Percentiles rank a stretch among this genome's conserved stretches.
Evolutionary conservation across 352 stramenopile species (phyloP).

Genomic region (Halophytophthora polymorphica): DNA sequence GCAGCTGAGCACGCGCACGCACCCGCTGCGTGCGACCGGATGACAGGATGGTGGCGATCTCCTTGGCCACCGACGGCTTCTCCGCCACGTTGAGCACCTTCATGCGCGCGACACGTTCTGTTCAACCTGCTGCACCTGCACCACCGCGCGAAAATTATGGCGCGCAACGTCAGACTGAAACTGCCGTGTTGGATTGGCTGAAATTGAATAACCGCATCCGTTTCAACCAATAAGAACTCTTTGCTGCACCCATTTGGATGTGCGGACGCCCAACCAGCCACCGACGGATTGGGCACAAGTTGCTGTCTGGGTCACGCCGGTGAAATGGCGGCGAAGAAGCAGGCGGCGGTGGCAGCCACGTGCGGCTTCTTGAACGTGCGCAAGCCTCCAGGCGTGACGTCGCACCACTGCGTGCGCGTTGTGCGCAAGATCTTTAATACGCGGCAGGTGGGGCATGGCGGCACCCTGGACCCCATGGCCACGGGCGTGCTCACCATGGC

Average conservation of each 20-base stretch:
- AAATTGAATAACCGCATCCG: slow-evolving; percentile 3
- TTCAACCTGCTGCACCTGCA: too few species aligned
- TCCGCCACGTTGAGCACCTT: slow-evolving; percentile 97
- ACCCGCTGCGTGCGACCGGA: slow-evolving; percentile 54
- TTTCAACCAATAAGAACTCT: slow-evolving; percentile 14
- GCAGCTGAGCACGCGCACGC: slow-evolving; percentile 14
- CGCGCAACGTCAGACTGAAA: neutral
- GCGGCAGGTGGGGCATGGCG: slow-evolving; percentile 71
- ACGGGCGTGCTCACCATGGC: slow-evolving; percentile 83
- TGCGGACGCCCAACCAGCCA: too few species aligned
- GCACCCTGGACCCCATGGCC: slow-evolving; percentile 88
- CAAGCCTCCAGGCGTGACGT: slow-evolving; percentile 77
- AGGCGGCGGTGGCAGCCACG: slow-evolving; percentile 9
- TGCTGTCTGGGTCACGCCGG: neutral
- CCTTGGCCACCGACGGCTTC: slow-evolving; percentile 99
- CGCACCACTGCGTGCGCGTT: slow-evolving; percentile 68
- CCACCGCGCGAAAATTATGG: neutral
- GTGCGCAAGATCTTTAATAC: slow-evolving; percentile 74
- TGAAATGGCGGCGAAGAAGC: neutral
- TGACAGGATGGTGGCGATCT: slow-evolving; percentile 94
- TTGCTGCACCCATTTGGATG: neutral
- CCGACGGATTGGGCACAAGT: too few species aligned
- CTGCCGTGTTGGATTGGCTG: slow-evolving; percentile 11
- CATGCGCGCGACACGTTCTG: slow-evolving; percentile 28
- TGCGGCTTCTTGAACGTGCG: slow-evolving; percentile 79